Percentiles rank a stretch among this genome's conserved stretches.
Evolutionary conservation across 257 asterid species (phyloP).

Genomic region (Cruciata laevipes): DNA sequence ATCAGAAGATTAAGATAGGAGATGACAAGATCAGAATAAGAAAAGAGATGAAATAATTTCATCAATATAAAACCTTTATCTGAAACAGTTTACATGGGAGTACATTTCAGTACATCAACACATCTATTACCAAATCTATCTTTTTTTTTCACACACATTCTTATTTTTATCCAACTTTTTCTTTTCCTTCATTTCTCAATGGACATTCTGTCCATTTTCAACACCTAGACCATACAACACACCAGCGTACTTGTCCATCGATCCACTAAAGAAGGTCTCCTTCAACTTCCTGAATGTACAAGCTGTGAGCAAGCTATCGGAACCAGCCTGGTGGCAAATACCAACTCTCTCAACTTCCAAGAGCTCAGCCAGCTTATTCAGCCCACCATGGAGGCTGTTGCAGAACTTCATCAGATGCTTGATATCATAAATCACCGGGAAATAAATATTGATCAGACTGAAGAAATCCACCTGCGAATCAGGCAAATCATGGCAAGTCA

Average conservation of each 20-base stretch:
- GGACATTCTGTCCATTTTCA: slow-evolving; percentile 48
- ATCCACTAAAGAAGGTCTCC: slow-evolving; percentile 58
- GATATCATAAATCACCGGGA: slow-evolving; percentile 58
- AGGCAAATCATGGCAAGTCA: slow-evolving; percentile 65
- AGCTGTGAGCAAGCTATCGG: slow-evolving; percentile 69
- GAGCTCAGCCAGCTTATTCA: slow-evolving; percentile 66
- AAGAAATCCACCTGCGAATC: slow-evolving; percentile 49
- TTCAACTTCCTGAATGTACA: slow-evolving; percentile 61
- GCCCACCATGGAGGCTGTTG: slow-evolving; percentile 64
- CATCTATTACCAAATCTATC: slow-evolving; percentile 16
- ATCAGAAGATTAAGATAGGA: not conserved
- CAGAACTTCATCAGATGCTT: slow-evolving; percentile 77
- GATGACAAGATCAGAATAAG: not conserved
- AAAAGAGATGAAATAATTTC: not conserved
- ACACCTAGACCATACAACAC: slow-evolving; percentile 70
- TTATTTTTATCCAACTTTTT: not conserved
- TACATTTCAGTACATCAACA: slow-evolving; percentile 14
- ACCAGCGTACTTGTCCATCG: slow-evolving; percentile 58
- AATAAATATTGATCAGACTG: slow-evolving; percentile 45
- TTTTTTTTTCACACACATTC: slow-evolving; percentile 25
- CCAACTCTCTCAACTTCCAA: slow-evolving; percentile 76
- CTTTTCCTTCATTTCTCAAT: slow-evolving; percentile 19
- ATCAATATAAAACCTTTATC: slow-evolving; percentile 19
- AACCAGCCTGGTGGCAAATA: slow-evolving; percentile 77
- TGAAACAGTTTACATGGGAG: slow-evolving; percentile 31